phyloP scores from a whole-genome alignment of 1,284 basidiomycete species.

The Ustilago bromivora region DNA sequence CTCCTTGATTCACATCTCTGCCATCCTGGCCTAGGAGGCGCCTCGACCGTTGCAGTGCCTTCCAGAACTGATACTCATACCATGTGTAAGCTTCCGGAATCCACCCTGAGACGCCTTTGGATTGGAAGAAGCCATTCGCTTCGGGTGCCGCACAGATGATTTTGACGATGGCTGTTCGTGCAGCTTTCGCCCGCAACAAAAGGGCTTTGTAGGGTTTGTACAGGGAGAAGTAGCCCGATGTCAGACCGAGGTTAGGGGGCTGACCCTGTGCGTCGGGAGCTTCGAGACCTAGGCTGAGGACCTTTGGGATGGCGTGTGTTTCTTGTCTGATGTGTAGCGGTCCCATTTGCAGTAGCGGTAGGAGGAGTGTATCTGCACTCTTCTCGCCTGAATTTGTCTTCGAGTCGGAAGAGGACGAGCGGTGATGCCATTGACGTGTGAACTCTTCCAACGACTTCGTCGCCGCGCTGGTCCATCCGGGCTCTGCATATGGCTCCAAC shows the following conservation, averaged over 20 bases:
- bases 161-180: slow-evolving; percentile 22
- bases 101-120: slow-evolving; percentile 85
- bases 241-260: slow-evolving; percentile 70
- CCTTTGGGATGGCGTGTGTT: slow-evolving; percentile 62
- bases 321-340: slow-evolving; percentile 69
- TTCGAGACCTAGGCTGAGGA: slow-evolving; percentile 31
- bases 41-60: slow-evolving; percentile 70
- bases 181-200: slow-evolving; percentile 53
- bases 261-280: not conserved
- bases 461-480: slow-evolving; percentile 42
- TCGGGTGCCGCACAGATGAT: slow-evolving; percentile 89
- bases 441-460: slow-evolving; percentile 39
- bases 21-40: slow-evolving; percentile 69
- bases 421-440: slow-evolving; percentile 47
- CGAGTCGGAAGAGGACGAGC: not conserved
- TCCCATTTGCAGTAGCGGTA: slow-evolving; percentile 71
- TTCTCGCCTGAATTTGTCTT: not conserved
- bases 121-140: slow-evolving; percentile 90
- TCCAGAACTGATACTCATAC: slow-evolving; percentile 86
- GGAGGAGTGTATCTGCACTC: slow-evolving; percentile 53
- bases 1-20: slow-evolving; percentile 29
- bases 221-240: slow-evolving; percentile 94
- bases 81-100: slow-evolving; percentile 96
- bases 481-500: slow-evolving; percentile 20
- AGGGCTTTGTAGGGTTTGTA: slow-evolving; percentile 77